Evolutionary conservation across 2,329 filamentous ascomycete species (phyloP), one percentile per base, ranked within the genome.

Genomic region (Ceratocystis diversiconidia): DNA sequence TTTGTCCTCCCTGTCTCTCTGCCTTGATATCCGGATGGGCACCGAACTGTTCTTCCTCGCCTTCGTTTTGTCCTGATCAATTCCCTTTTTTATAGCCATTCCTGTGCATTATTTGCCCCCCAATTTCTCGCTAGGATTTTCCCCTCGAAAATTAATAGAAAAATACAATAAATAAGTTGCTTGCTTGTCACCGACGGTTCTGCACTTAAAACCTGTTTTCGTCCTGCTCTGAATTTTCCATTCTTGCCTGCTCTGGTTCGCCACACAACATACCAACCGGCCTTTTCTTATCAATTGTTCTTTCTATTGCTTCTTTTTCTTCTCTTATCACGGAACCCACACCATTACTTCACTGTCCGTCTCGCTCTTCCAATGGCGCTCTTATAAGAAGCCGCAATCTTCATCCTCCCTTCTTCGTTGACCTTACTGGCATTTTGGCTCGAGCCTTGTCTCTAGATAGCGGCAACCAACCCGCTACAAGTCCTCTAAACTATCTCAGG

Each of bases 171-270:
- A 52, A 52, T 52, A 52, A 25, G 10, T 6, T 52, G 12, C 36
- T 41, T 41, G 36, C 36, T 41, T 41, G 36, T 41, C 36, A 41
- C 36, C 12, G 36, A 41, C 36, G 10, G 1, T 28, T 6, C 48
- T 52, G 48, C 19, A 19, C 12, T 62, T 44, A n/a, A 52, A 52
- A 52, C 48, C 48, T 52, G 48, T 52, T 52, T 52, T 52, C 48
- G 22, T 52, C 48, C 48, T 28, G 48, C 48, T 52, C 25, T 55
- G 8, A n/a, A 41, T 41, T 15, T 64, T 57, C 28, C 43, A 10
- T 28, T 57, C n/a, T 57, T 48, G 22, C 22, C 36, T 52, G 1
- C 19, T 64, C 3, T 55, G 19, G 57, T 61, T 60, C 48, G 41
- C 36, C 57, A 28, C 60, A 17, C 32, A 46, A 44, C 43, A 43